These are phyloP conservation scores for Boletus coccyginus DNA, from an alignment of 768 basidiomycete genomes.

Conservation along the genomic window DNA sequence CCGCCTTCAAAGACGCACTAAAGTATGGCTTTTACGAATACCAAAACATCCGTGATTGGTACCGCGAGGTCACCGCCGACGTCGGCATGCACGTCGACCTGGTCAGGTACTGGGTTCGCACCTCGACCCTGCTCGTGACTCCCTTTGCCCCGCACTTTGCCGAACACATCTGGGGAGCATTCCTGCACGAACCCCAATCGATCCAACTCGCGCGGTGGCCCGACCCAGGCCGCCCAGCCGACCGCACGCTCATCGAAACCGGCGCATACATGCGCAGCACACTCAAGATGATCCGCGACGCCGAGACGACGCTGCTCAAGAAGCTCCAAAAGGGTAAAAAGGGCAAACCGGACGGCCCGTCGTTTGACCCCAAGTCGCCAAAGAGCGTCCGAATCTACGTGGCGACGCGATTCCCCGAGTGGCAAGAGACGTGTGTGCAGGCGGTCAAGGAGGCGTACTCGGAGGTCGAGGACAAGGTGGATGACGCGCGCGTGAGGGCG, in stretches of 20 bases:
- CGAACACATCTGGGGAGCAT: conserved; percentile 81
- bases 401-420: conserved; percentile 86
- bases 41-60: conserved; percentile 91
- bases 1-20: conserved; percentile 92
- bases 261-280: conserved; percentile 84
- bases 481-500: conserved; percentile 77
- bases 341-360: conserved; percentile 39
- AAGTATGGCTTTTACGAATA: conserved; percentile 96
- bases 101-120: conserved; percentile 79
- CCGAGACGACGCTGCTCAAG: conserved; percentile 76
- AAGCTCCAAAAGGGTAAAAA: conserved; percentile 78
- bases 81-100: conserved; percentile 91
- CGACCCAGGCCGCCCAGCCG: conserved; percentile 54
- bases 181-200: conserved; percentile 71
- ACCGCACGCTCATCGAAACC: conserved; percentile 66
- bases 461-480: conserved; percentile 58
- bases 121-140: conserved; percentile 73
- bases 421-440: conserved; percentile 86
- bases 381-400: conserved; percentile 90
- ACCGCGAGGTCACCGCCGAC: conserved; percentile 87
- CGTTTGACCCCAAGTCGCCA: conserved; percentile 82
- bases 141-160: conserved; percentile 94
- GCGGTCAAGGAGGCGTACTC: conserved; percentile 68
- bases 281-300: conserved; percentile 90
- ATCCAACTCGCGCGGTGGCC: conserved; percentile 89